These are phyloP conservation scores for Pneumocystis sp. DNA, from an alignment of 1,139 yeast species.

Conservation along the genomic window DNA sequence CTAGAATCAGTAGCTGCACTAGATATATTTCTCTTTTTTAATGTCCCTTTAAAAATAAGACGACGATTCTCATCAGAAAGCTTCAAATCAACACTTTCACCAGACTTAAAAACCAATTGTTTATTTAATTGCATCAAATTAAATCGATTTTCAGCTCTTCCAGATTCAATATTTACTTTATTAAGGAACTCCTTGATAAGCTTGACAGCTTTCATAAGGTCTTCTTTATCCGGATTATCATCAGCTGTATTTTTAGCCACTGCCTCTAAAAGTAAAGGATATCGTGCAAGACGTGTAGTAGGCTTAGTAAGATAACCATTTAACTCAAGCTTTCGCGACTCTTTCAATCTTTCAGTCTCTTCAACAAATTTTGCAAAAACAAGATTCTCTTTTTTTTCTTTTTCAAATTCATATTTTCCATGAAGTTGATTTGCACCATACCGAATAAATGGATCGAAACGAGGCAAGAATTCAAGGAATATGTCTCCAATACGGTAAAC, in stretches of 20 bases:
- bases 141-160: constrained; percentile 87
- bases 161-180: constrained; percentile 77
- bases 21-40: constrained; percentile 47
- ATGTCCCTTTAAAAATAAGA: constrained; percentile 62
- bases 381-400: constrained; percentile 82
- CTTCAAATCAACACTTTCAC: constrained; percentile 78
- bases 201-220: constrained; percentile 58
- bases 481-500: constrained; percentile 79
- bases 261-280: constrained; percentile 71
- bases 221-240: constrained; percentile 58
- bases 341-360: constrained; percentile 79
- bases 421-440: constrained; percentile 95
- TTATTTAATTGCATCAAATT: constrained; percentile 77
- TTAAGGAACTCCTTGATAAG: constrained; percentile 62
- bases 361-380: constrained; percentile 84
- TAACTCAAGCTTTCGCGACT: constrained; percentile 77
- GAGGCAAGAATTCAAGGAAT: constrained; percentile 66
- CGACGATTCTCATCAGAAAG: constrained; percentile 67
- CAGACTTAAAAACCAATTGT: constrained; percentile 53
- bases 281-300: constrained; percentile 88
- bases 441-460: constrained; percentile 79
- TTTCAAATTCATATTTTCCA: constrained; percentile 89
- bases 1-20: constrained; percentile 38
- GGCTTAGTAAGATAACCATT: constrained; percentile 91
- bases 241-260: constrained; percentile 69